Evolutionary conservation across 2,329 filamentous ascomycete species (phyloP).

Genomic region (Ceratocystiopsis sp.): DNA sequence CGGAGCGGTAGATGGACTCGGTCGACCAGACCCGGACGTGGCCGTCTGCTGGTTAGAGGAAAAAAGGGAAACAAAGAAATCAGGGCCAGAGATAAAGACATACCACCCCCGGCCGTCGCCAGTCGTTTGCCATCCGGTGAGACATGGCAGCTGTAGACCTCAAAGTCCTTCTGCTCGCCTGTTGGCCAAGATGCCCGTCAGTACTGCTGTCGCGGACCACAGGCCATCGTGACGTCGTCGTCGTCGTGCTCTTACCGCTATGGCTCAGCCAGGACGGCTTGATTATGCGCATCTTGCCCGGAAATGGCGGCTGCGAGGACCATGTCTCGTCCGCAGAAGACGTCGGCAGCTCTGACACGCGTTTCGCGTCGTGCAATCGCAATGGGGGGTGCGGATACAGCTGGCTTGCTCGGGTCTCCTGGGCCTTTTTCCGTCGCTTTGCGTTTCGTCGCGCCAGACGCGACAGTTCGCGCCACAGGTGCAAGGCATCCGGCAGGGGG

Average conservation of each 20-base stretch:
- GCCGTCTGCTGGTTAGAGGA: conserved; percentile 45
- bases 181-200: neutral
- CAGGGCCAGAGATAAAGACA: conserved; percentile 13
- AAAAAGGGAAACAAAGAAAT: neutral
- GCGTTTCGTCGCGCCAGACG: too few relatives aligned
- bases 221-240: too few relatives aligned
- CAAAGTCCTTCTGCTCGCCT: conserved; percentile 95
- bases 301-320: conserved; percentile 4
- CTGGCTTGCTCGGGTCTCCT: too few relatives aligned
- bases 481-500: too few relatives aligned
- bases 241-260: conserved; percentile 65
- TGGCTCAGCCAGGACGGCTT: conserved; percentile 94
- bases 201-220: too few relatives aligned
- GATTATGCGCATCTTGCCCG: conserved; percentile 57
- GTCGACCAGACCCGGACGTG: conserved; percentile 97
- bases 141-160: conserved; percentile 96
- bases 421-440: too few relatives aligned
- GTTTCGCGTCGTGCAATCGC: neutral
- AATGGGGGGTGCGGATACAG: too few relatives aligned
- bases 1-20: conserved; percentile 73
- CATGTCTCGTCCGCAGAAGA: conserved; percentile 9
- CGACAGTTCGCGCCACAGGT: too few relatives aligned
- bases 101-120: conserved; percentile 85
- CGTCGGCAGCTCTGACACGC: too few relatives aligned
- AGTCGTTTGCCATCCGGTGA: conserved; percentile 85